Percentiles rank a stretch among this genome's conserved stretches.
These are phyloP conservation scores for Psilocybe azurescens DNA, from an alignment of 768 basidiomycete species.

Conservation along the genomic window DNA sequence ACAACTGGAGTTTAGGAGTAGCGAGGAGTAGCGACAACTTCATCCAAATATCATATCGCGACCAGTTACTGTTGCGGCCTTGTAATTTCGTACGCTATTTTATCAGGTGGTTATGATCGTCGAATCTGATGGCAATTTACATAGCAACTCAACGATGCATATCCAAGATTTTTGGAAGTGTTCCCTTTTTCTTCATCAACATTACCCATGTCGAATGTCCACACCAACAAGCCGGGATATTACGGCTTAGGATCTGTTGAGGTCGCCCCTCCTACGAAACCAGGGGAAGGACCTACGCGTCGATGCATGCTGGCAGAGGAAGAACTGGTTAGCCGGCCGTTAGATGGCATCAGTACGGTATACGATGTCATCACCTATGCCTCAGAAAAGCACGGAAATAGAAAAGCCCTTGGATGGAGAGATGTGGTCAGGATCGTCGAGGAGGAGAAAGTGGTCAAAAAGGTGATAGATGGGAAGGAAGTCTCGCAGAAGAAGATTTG, in stretches of 20 bases:
- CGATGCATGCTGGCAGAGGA: slow-evolving; percentile 61
- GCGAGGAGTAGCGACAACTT: too few relatives aligned
- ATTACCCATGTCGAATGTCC: slow-evolving; percentile 35
- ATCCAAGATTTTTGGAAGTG: not conserved
- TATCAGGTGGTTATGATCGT: not conserved
- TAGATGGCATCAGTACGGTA: slow-evolving; percentile 80
- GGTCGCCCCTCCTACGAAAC: slow-evolving; percentile 43
- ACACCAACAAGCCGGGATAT: slow-evolving; percentile 47
- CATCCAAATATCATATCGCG: too few relatives aligned
- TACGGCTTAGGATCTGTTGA: slow-evolving; percentile 72
- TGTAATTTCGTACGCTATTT: not conserved
- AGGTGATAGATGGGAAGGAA: slow-evolving; percentile 83
- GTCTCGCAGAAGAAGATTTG: slow-evolving; percentile 90
- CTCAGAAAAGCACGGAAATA: slow-evolving; percentile 73
- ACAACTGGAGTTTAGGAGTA: too few relatives aligned
- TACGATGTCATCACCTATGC: slow-evolving; percentile 80
- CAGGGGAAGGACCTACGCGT: slow-evolving; percentile 66
- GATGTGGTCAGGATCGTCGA: slow-evolving; percentile 73
- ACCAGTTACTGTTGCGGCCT: too few relatives aligned
- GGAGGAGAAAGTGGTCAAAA: slow-evolving; percentile 90
- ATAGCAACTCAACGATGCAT: not conserved
- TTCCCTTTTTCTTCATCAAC: slow-evolving; percentile 9
- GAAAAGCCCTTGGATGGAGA: slow-evolving; percentile 82
- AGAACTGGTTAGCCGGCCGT: slow-evolving; percentile 62
- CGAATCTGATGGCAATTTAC: not conserved